These are phyloP conservation scores for Skeletonema costatum DNA, from an alignment of 108 stramenopile genomes.

Conservation along the genomic window DNA sequence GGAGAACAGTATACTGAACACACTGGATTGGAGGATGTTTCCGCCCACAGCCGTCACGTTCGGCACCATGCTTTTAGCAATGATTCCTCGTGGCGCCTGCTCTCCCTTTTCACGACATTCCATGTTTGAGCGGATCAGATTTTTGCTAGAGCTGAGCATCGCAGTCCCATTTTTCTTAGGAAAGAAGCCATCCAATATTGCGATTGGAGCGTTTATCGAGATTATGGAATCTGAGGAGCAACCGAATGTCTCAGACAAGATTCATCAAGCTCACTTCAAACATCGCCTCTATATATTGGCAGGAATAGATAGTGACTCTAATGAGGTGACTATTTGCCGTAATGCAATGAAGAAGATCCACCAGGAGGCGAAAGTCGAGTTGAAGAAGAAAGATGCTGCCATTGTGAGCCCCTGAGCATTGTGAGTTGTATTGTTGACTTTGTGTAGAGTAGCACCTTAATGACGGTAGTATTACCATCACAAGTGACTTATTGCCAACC, in stretches of 20 bases:
- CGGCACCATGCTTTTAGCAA: conserved; percentile 13
- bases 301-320: conserved; percentile 22
- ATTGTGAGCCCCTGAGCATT: background rate
- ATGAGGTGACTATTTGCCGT: conserved; percentile 22
- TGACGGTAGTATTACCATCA: background rate
- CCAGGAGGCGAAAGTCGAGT: background rate
- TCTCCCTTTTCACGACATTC: conserved; percentile 15
- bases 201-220: conserved; percentile 32
- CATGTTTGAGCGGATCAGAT: conserved; percentile 36
- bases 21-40: conserved; percentile 72
- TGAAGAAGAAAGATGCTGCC: background rate
- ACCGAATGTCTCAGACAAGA: conserved; percentile 18
- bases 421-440: background rate
- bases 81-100: conserved; percentile 27
- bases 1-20: conserved; percentile 60
- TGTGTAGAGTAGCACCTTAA: background rate
- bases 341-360: conserved; percentile 28
- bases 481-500: background rate
- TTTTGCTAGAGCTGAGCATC: conserved; percentile 27
- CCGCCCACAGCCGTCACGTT: conserved; percentile 77
- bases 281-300: conserved; percentile 11
- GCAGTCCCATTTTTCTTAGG: conserved; percentile 28
- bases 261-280: conserved; percentile 23
- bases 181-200: conserved; percentile 22
- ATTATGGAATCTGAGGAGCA: conserved; percentile 33